phyloP scores from a whole-genome alignment of 768 basidiomycete species.

The Phallus indusiatus region DNA sequence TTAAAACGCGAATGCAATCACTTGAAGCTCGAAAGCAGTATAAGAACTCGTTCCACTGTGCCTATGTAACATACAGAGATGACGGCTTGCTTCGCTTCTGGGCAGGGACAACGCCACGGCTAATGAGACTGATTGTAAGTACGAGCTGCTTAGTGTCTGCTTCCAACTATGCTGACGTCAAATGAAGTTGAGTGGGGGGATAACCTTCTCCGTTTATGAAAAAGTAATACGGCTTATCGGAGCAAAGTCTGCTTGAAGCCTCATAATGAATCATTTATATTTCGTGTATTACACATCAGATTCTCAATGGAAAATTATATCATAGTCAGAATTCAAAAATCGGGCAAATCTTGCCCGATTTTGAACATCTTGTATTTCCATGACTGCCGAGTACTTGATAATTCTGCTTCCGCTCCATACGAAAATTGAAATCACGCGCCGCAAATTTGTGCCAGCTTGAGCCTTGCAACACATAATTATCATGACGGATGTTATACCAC shows the following conservation, averaged over 20 bases:
- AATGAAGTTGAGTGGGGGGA: constrained; percentile 79
- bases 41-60: constrained; percentile 91
- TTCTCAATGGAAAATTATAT: not conserved
- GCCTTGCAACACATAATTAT: not conserved
- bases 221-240: constrained; percentile 54
- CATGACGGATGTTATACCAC: not conserved
- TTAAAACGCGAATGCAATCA: constrained; percentile 98
- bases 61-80: constrained; percentile 87
- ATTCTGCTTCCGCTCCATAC: not conserved
- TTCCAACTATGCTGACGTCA: not conserved
- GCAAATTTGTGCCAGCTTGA: not conserved
- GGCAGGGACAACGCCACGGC: constrained; percentile 88
- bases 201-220: constrained; percentile 90
- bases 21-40: constrained; percentile 76
- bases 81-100: constrained; percentile 87
- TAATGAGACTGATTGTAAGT: constrained; percentile 75
- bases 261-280: not conserved
- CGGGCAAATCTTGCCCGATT: no score
- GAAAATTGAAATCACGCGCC: not conserved
- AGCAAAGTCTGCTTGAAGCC: constrained; percentile 9
- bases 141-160: not conserved
- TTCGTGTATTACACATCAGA: not conserved
- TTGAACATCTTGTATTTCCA: no score
- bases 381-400: no score
- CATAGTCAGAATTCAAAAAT: not conserved